Percentiles rank a stretch among this genome's conserved stretches.
Evolutionary conservation across 139 green algal species (phyloP).

Genomic region (Dunaliella primolecta): DNA sequence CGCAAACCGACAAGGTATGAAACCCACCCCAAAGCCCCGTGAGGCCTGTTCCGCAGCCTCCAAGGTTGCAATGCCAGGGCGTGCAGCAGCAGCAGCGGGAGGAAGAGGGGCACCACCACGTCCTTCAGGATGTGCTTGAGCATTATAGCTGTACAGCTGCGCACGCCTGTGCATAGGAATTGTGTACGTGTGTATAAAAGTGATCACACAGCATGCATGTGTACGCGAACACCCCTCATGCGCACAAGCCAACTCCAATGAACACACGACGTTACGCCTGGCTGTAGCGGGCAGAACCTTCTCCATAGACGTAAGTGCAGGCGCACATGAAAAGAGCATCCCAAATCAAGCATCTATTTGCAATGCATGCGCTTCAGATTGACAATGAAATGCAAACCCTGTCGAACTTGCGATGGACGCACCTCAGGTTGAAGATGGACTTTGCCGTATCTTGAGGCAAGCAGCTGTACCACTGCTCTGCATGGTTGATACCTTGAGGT

Average conservation of each 20-base stretch:
- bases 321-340: background rate
- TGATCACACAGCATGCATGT: background rate
- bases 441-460: slow-evolving; percentile 39
- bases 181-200: background rate
- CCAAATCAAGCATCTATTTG: background rate
- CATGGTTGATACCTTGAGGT: background rate
- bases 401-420: background rate
- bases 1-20: too few species aligned
- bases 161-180: background rate
- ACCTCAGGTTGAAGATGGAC: slow-evolving; percentile 36
- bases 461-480: slow-evolving; percentile 38
- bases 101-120: background rate
- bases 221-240: background rate
- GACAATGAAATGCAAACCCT: background rate
- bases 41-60: background rate
- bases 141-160: background rate
- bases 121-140: background rate
- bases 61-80: background rate
- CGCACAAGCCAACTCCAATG: too few species aligned
- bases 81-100: background rate
- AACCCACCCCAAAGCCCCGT: background rate
- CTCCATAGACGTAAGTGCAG: background rate
- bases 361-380: background rate
- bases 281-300: too few species aligned
- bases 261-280: too few species aligned